Base-by-base conservation (phyloP, 1,284 basidiomycete genomes). In the Xerocomus cyaneibrunnescens region DNA sequence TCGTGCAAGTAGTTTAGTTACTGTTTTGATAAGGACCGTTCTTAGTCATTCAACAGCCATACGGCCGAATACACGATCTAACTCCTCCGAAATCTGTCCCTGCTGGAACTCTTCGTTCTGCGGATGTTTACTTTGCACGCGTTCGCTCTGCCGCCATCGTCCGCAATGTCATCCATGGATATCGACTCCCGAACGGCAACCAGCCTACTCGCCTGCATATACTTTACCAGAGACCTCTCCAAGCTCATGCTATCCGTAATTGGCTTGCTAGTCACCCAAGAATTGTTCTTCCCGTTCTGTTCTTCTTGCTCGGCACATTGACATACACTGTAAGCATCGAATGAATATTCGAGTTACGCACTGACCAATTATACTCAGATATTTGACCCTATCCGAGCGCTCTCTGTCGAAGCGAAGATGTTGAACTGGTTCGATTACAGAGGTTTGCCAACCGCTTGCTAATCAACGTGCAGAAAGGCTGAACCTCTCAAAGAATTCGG, bases 241-340 rank as follows among this genome's bases (percentile, higher is more conserved):
- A 89, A 64, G 83, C 82, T 1, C 89, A 95, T 66, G 84, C 76
- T 28, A 70, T 96, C 27, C 79, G 89, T 38, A 85, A 89, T 62
- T 99, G 94, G 90, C 74, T 95, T 48, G 76, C 85, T 7, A 77
- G 72, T 19, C 96, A 99, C 73, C 96, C 96, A 0, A 84, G 83
- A 57, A 89, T 98, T 51, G 84, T 89, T 38, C 73, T 98, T 5
- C 96, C 96, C 0, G 71, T 97, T 12, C 54, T 95, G 1, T 82
- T 94, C 39, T 96, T 98, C 71, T 74, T 98, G 2, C 67, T 98
- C 25, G 96, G 95, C 14, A 87, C 87, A 2, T 65, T 98, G 43
- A 92, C 90, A 25, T 97, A 96, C 68, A 89, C 89, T 6, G 89
- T 94, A 67, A 69, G 80, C 71, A 56, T 3, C 3, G 14, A 37